Base-by-base conservation (phyloP, 2,329 filamentous ascomycete genomes). In the Venturia nashicola region DNA sequence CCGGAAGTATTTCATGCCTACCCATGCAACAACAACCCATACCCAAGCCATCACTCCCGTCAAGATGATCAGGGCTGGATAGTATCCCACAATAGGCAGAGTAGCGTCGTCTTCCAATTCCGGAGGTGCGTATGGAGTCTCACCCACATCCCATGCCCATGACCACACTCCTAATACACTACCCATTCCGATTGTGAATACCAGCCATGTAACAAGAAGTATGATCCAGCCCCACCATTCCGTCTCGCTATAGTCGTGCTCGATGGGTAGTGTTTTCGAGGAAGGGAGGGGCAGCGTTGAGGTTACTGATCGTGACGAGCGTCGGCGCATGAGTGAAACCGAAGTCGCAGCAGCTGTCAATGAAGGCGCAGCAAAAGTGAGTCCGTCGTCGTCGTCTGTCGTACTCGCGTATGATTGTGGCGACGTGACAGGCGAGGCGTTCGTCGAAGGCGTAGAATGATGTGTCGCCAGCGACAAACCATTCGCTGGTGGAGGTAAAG, bases 181-280 rank as follows among this genome's bases (percentile, higher is more conserved):
- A 62, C 94, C 94, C 89, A 99, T 97, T 40, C 94, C 94, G 0
- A 94, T 85, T 23, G 97, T 91, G 73, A 99, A 97, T 34, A 97
- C 91, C 55, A 95, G 78, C 94, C 95, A 99, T 0, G 95, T 99
- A 59, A 90, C 87, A 48, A 89, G 78, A 40, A 99, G 79, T 59
- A 99, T 88, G 8, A 96, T 87, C 91, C 93, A 99, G 0, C 94
- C 94, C 93, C 94, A 99, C 86, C 90, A 96, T 70, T 94, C 92
- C 0, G 94, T 99, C 77, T 97, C 92, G 51, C 87, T 85, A 72
- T 97, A 97, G 76, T 96, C 90, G 87, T 91, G 94, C 65, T 87
- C 86, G 79, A 86, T 18, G 39, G 55, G 43, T 9, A 18, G 12
- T n/a, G 34, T 54, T 42, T 71, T 69, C 34, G 44, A 18, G 11